phyloP scores from a whole-genome alignment of 495 filamentous ascomycete species.

The Aspergillus panamensis region DNA sequence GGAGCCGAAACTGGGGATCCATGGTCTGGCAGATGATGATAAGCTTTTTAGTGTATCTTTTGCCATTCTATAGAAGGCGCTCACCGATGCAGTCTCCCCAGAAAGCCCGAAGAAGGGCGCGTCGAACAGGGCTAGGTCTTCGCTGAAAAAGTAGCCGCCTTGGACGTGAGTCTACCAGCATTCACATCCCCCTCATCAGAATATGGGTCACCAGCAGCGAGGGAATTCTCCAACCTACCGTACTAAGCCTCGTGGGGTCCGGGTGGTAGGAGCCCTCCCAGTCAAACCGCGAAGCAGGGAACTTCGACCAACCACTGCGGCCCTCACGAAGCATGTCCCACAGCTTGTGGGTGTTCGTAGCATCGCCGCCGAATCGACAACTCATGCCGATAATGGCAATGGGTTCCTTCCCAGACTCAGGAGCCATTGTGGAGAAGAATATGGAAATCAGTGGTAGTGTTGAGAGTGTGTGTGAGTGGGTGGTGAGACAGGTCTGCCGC shows the following conservation, averaged over 20 bases:
- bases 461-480: too few species aligned
- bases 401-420: too few species aligned
- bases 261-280: background rate
- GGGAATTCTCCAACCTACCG: too few species aligned
- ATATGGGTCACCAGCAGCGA: too few species aligned
- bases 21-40: too few species aligned
- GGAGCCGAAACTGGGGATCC: conserved; percentile 24
- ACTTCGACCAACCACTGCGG: background rate
- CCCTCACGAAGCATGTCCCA: background rate
- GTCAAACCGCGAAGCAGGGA: background rate
- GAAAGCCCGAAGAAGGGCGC: conserved; percentile 2
- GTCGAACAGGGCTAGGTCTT: conserved; percentile 1
- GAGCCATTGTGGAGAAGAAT: background rate
- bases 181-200: too few species aligned
- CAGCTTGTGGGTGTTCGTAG: background rate
- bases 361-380: background rate
- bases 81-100: background rate
- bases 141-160: background rate
- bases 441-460: background rate
- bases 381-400: conserved; percentile 3
- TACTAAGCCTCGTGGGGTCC: background rate
- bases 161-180: background rate
- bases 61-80: too few species aligned
- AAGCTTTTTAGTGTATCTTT: too few species aligned
- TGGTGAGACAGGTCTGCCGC: too few species aligned